Evolutionary conservation across 169 alveolate species (phyloP), one percentile per base, ranked within the genome.

Genomic region (Plasmodium cynomolgi): DNA sequence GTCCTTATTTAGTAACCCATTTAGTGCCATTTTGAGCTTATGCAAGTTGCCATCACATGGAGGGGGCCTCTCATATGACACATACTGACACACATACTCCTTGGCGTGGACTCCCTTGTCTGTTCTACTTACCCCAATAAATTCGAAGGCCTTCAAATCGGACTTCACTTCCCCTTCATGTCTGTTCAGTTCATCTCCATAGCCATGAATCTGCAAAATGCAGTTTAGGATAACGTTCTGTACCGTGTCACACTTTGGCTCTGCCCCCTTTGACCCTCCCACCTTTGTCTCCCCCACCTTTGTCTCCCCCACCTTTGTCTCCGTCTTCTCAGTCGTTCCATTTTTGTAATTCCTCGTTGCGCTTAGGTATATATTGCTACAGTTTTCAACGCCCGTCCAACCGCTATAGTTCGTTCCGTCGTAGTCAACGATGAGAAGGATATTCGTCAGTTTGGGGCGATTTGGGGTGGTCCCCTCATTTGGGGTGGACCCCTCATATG

Each of bases 81-180:
- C 62, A 79, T 96, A 96, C 71, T 96, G 97, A 88, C 97, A 96
- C 5, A 96, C 94, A 82, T 93, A 91, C 79, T 93, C 97, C 44
- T 77, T 84, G 4, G 97, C 96, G 81, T 96, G 97, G 0, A 96
- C 97, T 1, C 97, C 97, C 75, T 93, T 96, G 82, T 96, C 97
- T 5, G 97, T 96, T 75, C 97, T 93, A 90, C 97, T 96, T 20
- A 96, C 94, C 2, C 97, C 93, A 23, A 96, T 92, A 41, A 96
- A 93, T n/a, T 96, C 77, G 34, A 96, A 96, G 3, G 95, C 91
- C 54, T 92, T 84, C 13, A 39, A 77, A 71, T 54, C 3, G 29
- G 20, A 47, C 26, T 17, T 11, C 23, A 44, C 15, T 0, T 80
- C 26, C 1, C 29, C 39, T 8, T 13, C n/a, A 86, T 39, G 44